phyloP scores from a whole-genome alignment of 345 rosid genomes.

The Boechera retrofracta region DNA sequence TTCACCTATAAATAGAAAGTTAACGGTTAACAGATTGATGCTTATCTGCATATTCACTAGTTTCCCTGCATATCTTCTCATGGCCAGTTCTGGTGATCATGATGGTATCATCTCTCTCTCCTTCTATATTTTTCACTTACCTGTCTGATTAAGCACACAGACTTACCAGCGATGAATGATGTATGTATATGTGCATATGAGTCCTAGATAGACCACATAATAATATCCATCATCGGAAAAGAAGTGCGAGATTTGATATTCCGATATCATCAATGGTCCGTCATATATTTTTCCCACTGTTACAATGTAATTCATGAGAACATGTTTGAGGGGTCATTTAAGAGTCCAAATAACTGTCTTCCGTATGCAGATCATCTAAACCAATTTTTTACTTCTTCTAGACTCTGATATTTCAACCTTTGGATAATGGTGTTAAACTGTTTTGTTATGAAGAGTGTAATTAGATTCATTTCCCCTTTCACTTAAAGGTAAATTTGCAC shows the following conservation, averaged over 20 bases:
- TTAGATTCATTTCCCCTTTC: not conserved
- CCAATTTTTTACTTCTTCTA: not conserved
- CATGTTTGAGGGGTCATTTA: not conserved
- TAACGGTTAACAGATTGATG: not conserved
- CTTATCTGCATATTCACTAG: slow-evolving; percentile 19
- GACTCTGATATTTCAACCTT: not conserved
- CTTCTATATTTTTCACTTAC: not conserved
- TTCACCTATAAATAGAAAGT: slow-evolving; percentile 20
- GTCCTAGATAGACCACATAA: not conserved
- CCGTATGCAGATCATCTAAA: not conserved
- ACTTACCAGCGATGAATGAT: not conserved
- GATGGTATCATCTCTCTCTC: slow-evolving; percentile 37
- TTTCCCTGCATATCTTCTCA: slow-evolving; percentile 28
- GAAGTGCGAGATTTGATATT: not conserved
- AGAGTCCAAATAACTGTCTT: not conserved
- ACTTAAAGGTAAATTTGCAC: not conserved
- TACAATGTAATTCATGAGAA: not conserved
- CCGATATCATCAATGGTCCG: not conserved
- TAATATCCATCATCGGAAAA: too few species aligned
- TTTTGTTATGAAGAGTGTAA: slow-evolving; percentile 6
- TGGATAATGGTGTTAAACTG: not conserved
- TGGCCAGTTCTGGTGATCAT: slow-evolving; percentile 43
- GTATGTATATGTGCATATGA: slow-evolving; percentile 4
- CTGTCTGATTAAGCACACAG: not conserved
- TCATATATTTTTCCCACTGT: not conserved